Base-by-base conservation (phyloP, 306 rosid genomes). In the Cucurbita moschata region DNA sequence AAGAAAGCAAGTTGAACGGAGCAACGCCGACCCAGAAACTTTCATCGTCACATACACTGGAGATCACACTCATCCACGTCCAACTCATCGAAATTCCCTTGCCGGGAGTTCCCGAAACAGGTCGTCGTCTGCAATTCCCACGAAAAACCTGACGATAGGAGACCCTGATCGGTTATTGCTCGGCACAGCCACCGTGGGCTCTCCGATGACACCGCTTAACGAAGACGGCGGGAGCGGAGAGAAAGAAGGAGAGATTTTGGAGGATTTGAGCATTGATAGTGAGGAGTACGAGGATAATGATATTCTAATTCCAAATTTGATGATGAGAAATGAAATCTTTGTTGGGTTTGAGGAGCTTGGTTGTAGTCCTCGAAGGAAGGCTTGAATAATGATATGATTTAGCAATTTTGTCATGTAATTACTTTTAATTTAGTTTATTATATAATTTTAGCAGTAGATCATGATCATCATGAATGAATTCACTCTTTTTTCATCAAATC, bases 1-100 rank as follows among this genome's bases (percentile, higher is more conserved):
- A 2, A 79, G 93, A 6, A 91, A 89, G 50, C 97, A 87, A 78
- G 97, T 91, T 3, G 97, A 91, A 66, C 80, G 88, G 18, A 87
- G 89, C 85, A 73, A 54, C 21, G 67, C 56, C 4, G 91, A 91
- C 13, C 85, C 88, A 0, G 52, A 72, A 18, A 75, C 52, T 70
- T 91, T 86, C 71, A 62, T 79, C 37, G 78, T 91, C 7, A 87
- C 97, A 1, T 91, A 84, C 87, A 72, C 90, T 39, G 97, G 96
- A 15, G 91, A 87, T 1, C 97, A 91, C 79, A 64, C 76, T 4
- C 97, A 91, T 79, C 86, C 88, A 0, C 85, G 85, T 50, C 96
- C 97, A 1, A 75, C 85, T 15, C 96, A 91, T 81, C 83, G 90
- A 60, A 88, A 84, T 77, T 81, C 91, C 1, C 91, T 88, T 6